Percentiles rank a stretch among this genome's conserved stretches.
Conservation (phyloP, 1,284 basidiomycete genomes). For the Wolfiporia cocos region DNA sequence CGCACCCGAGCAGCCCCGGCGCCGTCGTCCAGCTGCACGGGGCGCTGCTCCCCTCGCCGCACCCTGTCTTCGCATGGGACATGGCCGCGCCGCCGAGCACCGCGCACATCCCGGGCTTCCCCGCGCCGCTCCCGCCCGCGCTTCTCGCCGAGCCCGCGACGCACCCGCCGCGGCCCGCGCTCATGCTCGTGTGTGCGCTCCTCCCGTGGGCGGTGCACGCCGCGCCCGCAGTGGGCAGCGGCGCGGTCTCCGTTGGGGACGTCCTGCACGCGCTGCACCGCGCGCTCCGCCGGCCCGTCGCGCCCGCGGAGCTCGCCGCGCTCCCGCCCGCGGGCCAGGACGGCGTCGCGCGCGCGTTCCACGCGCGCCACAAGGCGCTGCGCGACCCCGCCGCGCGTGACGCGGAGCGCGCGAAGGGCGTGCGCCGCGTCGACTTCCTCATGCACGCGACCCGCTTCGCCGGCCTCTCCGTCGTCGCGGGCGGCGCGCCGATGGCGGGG, state of each 20-base stretch:
- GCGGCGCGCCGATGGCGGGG: constrained; percentile 14
- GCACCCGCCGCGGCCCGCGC: constrained; percentile 7
- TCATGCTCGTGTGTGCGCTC: constrained; percentile 8
- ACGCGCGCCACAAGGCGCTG: constrained; percentile 12
- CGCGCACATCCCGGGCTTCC: neutral
- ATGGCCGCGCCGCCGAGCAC: constrained; percentile 2
- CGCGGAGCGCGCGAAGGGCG: constrained; percentile 14
- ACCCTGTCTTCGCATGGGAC: constrained; percentile 6
- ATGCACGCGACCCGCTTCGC: constrained; percentile 13
- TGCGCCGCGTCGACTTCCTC: constrained; percentile 23
- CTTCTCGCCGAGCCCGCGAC: constrained; percentile 10
- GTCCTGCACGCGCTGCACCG: constrained; percentile 12
- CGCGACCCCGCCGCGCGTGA: constrained; percentile 8
- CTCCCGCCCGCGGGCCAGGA: constrained; percentile 8
- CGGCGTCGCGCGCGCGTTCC: constrained; percentile 14
- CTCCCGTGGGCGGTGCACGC: constrained; percentile 10
- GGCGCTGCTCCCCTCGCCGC: constrained; percentile 5
- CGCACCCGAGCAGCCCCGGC: neutral
- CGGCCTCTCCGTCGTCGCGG: constrained; percentile 16
- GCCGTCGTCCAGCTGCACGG: constrained; percentile 4
- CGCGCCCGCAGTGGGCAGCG: neutral
- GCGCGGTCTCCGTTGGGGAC: constrained; percentile 7
- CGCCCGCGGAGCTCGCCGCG: constrained; percentile 4
- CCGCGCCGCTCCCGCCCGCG: constrained; percentile 1
- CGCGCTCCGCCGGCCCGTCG: constrained; percentile 6